A percentile compares a stretch with the other conserved stretches of the same genome.
phyloP scores from a whole-genome alignment of 371 early-diverging fungal genomes.

The Coemansia sp. region DNA sequence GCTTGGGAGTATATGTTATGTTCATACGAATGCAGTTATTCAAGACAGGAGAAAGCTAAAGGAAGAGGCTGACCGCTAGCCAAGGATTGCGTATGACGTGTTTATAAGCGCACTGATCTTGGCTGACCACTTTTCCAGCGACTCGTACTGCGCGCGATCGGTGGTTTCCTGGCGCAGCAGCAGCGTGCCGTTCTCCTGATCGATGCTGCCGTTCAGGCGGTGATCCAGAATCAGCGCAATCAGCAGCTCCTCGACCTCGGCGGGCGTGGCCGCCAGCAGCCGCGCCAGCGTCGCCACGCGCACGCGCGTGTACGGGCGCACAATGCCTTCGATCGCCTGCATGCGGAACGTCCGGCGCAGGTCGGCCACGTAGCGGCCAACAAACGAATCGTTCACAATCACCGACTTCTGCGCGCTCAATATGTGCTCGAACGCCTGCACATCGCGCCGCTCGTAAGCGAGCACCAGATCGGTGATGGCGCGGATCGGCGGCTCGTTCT shows the following conservation, averaged over 20 bases:
- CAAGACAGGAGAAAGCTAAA: slow-evolving; percentile 2
- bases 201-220: slow-evolving; percentile 79
- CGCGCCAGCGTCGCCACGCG: slow-evolving; percentile 76
- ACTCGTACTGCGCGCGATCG: slow-evolving; percentile 35
- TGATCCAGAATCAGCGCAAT: slow-evolving; percentile 84
- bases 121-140: slow-evolving; percentile 31
- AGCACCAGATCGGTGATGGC: slow-evolving; percentile 90
- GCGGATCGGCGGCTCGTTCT: slow-evolving; percentile 83
- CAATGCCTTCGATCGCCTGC: slow-evolving; percentile 78
- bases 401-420: slow-evolving; percentile 57
- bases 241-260: slow-evolving; percentile 82
- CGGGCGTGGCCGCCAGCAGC: slow-evolving; percentile 72
- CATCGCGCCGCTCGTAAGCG: slow-evolving; percentile 87
- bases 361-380: slow-evolving; percentile 84
- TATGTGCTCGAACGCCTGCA: slow-evolving; percentile 65
- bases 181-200: slow-evolving; percentile 60
- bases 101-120: slow-evolving; percentile 20
- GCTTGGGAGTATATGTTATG: too few relatives aligned
- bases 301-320: slow-evolving; percentile 90
- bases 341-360: slow-evolving; percentile 86
- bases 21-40: neutral
- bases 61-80: neutral
- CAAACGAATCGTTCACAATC: slow-evolving; percentile 90
- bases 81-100: slow-evolving; percentile 12
- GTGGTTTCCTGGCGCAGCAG: slow-evolving; percentile 29